These are phyloP conservation scores for Litsea cubeba DNA, from an alignment of 164 flowering plant genomes.

Conservation along the genomic window DNA sequence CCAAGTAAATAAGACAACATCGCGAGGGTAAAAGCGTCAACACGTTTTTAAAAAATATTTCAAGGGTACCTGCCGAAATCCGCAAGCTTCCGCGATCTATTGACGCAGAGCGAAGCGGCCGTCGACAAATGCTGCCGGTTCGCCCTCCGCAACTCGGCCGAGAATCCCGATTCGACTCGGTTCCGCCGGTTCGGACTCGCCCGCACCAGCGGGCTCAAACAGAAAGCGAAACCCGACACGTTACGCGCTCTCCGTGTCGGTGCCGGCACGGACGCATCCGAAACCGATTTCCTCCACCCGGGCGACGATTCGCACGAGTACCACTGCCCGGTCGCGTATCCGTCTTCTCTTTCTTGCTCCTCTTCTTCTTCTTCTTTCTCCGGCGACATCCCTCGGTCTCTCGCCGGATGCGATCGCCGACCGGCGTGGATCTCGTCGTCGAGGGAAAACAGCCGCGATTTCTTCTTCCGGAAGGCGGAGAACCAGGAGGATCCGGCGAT, in stretches of 20 bases:
- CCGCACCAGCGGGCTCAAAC: conserved; percentile 84
- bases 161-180: conserved; percentile 27
- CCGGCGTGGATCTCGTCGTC: conserved; percentile 2
- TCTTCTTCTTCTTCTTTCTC: conserved; percentile 1
- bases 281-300: conserved; percentile 25
- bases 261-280: conserved; percentile 15
- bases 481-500: conserved; percentile 19
- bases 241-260: conserved; percentile 16
- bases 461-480: conserved; percentile 22
- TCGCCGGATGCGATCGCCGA: conserved; percentile 17
- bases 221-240: conserved; percentile 56
- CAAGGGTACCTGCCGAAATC: conserved; percentile 83
- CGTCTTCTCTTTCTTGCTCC: conserved; percentile 19
- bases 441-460: conserved; percentile 16
- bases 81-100: conserved; percentile 82
- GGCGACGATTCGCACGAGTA: conserved; percentile 41
- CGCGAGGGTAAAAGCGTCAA: conserved; percentile 31
- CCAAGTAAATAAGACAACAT: not conserved
- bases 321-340: conserved; percentile 34
- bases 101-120: conserved; percentile 62
- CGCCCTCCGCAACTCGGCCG: conserved; percentile 38
- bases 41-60: conserved; percentile 2
- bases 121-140: conserved; percentile 38
- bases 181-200: conserved; percentile 57
- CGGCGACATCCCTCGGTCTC: conserved; percentile 83